phyloP scores from a whole-genome alignment of 1,284 basidiomycete species.

The Neolentinus lepideus region DNA sequence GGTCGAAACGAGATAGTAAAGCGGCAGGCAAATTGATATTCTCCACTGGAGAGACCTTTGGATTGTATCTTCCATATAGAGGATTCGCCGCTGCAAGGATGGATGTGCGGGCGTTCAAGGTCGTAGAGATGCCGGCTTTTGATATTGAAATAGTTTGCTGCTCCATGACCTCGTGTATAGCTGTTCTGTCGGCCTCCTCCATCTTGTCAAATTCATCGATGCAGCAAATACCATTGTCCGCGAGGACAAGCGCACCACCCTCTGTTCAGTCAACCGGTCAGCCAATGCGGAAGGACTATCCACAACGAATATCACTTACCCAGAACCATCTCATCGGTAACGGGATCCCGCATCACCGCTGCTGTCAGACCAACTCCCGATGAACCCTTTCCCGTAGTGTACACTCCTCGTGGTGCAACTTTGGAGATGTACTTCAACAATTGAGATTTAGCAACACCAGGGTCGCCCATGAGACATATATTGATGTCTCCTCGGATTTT shows the following conservation, averaged over 20 bases:
- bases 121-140: conserved; percentile 98
- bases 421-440: conserved; percentile 98
- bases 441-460: conserved; percentile 99
- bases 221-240: conserved; percentile 99
- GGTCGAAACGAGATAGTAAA: conserved; percentile 91
- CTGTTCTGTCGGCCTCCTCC: conserved; percentile 96
- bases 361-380: conserved; percentile 98
- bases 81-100: conserved; percentile 98
- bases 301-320: conserved; percentile 44
- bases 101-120: conserved; percentile 96
- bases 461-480: conserved; percentile 98
- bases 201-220: conserved; percentile 99
- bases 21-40: conserved; percentile 99
- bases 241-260: conserved; percentile 96
- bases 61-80: conserved; percentile 96
- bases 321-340: conserved; percentile 99
- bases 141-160: conserved; percentile 99
- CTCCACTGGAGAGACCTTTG: conserved; percentile 95
- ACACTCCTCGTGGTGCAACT: conserved; percentile 95
- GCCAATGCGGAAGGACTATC: conserved; percentile 6
- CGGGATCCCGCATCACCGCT: conserved; percentile 98
- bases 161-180: conserved; percentile 99
- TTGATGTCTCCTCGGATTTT: conserved; percentile 98
- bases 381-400: conserved; percentile 97
- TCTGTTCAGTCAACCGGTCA: conserved; percentile 43